These are phyloP conservation scores for Xylaria sp. DNA, from an alignment of 2,329 filamentous ascomycete species.

Conservation along the genomic window DNA sequence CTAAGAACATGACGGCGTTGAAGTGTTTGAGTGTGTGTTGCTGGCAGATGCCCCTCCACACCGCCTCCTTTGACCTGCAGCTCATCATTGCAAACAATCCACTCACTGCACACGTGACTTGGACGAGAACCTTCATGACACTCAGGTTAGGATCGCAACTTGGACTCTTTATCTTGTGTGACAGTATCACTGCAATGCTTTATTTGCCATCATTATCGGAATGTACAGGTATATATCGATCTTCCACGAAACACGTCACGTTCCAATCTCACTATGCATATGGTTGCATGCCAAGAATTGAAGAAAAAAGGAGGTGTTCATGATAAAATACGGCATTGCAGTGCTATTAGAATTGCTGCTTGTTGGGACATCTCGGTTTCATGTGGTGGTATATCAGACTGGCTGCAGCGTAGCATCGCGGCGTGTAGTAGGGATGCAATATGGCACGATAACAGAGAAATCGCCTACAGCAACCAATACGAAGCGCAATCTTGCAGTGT, in stretches of 20 bases:
- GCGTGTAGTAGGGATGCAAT: conserved; percentile 3
- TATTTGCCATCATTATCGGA: conserved; percentile 5
- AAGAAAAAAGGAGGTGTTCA: neutral
- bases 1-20: neutral
- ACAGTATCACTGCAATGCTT: conserved; percentile 17
- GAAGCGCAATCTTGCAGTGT: conserved; percentile 10
- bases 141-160: conserved; percentile 1
- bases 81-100: neutral
- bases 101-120: conserved; percentile 14
- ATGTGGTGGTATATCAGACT: conserved; percentile 11
- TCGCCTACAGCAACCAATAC: conserved; percentile 3
- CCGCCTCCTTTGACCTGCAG: neutral
- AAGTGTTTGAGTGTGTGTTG: neutral
- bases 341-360: neutral
- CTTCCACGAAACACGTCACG: conserved; percentile 20
- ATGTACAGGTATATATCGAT: conserved; percentile 12
- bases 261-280: conserved; percentile 19
- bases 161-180: neutral
- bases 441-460: conserved; percentile 14
- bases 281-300: conserved; percentile 12
- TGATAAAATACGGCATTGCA: neutral
- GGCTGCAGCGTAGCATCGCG: neutral
- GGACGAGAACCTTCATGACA: neutral
- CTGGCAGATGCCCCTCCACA: neutral
- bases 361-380: conserved; percentile 8